Evolutionary conservation across 202 grass and related monocot species (phyloP), one percentile per base, ranked within the genome.

Genomic region (Zoysia matrella): DNA sequence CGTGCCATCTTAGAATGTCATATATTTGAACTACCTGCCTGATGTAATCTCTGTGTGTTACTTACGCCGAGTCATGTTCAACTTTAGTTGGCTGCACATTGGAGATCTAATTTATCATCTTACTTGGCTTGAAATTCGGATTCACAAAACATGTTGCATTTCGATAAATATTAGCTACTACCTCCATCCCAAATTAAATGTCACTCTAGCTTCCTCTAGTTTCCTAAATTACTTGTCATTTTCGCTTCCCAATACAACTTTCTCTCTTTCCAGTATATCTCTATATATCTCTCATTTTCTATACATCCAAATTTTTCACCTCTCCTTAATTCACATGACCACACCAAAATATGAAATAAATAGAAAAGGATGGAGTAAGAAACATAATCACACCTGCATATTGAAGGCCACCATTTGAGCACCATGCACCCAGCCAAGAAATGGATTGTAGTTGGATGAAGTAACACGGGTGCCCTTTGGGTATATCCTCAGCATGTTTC

Each of bases 351-450:
- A 36, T 36, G 30, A 36, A 36, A 36, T 36, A 36, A 36, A 36
- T 36, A 36, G 30, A 36, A 36, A 36, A 36, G 30, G 30, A 36
- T 36, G 30, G 30, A 36, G 30, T 36, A 36, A 48, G 50, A 66
- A 80, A 79, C 36, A 86, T 54, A 58, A 72, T 11, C 8, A 14
- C 69, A 98, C 95, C 95, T 98, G 95, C 95, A 98, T 98, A 80
- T 98, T 98, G 84, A 98, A 98, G 72, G 95, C 92, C 54, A 98
- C 95, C 95, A 98, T 94, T 65, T 98, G 95, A 89, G 95, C 92
- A 82, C 92, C 95, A 74, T 94, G 95, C 63, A 94, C 80, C 95
- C 95, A 98, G 30, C 90, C 95, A 78, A 93, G 70, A 91, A 98
- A 94, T n/a, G 95, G 95, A 57, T 94, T 98, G 49, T 98, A 98